These are phyloP conservation scores for Lasiodiplodia sp. DNA, from an alignment of 2,329 filamentous ascomycete genomes.

Conservation along the genomic window DNA sequence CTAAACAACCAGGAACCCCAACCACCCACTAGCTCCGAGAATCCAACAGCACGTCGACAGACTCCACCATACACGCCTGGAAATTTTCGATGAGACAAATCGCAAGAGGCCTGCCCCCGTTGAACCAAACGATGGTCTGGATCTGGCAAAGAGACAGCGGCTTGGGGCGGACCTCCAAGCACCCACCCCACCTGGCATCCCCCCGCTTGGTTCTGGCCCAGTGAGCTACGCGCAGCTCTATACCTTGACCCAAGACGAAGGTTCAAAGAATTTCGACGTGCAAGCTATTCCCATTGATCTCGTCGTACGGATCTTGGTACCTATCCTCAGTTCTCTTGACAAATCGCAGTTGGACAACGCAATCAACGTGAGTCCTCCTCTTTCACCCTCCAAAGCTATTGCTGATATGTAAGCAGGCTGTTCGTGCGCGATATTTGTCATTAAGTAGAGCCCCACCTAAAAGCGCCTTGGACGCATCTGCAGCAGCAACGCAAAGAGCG, in stretches of 20 bases:
- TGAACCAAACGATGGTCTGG: constrained; percentile 75
- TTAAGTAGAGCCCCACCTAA: constrained; percentile 43
- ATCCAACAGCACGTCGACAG: constrained; percentile 90
- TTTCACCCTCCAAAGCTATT: background rate
- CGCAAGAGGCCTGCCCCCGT: constrained; percentile 78
- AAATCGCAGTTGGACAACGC: constrained; percentile 73
- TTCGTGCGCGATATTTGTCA: constrained; percentile 51
- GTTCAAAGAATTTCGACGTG: constrained; percentile 81
- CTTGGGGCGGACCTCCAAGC: constrained; percentile 62
- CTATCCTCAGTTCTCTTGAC: constrained; percentile 76
- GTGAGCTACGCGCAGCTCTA: constrained; percentile 85
- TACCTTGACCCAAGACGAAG: constrained; percentile 79
- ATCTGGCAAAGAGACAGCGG: constrained; percentile 82
- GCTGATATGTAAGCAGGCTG: constrained; percentile 39
- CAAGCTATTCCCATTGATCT: constrained; percentile 77
- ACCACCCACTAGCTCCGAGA: constrained; percentile 74
- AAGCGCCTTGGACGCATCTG: constrained; percentile 39
- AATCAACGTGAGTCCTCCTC: constrained; percentile 65
- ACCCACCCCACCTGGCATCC: constrained; percentile 61
- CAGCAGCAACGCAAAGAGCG: constrained; percentile 39
- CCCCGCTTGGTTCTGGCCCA: constrained; percentile 76
- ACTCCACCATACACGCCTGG: constrained; percentile 77
- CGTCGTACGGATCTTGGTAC: constrained; percentile 81
- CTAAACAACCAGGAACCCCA: constrained; percentile 69
- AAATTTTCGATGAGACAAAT: constrained; percentile 78